Conservation (phyloP, 192 early-diverging fungal species). For the Coemansia sp. region DNA sequence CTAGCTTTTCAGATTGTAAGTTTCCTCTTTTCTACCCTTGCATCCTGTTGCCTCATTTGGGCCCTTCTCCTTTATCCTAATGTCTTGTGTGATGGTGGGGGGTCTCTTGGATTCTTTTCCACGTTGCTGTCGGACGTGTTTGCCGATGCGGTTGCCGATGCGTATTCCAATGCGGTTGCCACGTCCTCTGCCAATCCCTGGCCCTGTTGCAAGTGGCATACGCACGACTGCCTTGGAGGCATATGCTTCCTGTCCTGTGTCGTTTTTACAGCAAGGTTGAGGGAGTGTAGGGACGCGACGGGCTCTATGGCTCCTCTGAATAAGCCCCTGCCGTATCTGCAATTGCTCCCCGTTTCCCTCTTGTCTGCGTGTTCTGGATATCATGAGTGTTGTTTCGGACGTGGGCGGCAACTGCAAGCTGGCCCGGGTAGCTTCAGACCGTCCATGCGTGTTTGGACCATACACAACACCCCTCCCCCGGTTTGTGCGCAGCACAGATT, state of each 20-base stretch:
- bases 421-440: background rate
- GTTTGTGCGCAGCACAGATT: too few relatives aligned
- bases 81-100: background rate
- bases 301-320: background rate
- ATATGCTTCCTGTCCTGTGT: background rate
- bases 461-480: too few relatives aligned
- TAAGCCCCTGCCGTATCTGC: background rate
- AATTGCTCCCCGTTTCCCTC: background rate
- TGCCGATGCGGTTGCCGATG: background rate
- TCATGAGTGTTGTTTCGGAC: background rate
- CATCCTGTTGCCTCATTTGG: conserved; percentile 11
- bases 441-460: background rate
- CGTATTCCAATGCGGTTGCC: background rate
- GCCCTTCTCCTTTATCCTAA: background rate
- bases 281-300: background rate
- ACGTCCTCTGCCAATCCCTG: background rate
- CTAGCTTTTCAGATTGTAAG: conserved; percentile 22
- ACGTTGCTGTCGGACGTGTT: background rate
- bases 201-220: background rate
- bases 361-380: background rate
- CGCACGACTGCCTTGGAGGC: too few relatives aligned
- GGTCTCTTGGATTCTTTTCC: background rate
- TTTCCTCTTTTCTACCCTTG: conserved; percentile 4
- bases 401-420: background rate
- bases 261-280: background rate